phyloP scores from a whole-genome alignment of 2,329 filamentous ascomycete species.

The Hysterium pulicare region DNA sequence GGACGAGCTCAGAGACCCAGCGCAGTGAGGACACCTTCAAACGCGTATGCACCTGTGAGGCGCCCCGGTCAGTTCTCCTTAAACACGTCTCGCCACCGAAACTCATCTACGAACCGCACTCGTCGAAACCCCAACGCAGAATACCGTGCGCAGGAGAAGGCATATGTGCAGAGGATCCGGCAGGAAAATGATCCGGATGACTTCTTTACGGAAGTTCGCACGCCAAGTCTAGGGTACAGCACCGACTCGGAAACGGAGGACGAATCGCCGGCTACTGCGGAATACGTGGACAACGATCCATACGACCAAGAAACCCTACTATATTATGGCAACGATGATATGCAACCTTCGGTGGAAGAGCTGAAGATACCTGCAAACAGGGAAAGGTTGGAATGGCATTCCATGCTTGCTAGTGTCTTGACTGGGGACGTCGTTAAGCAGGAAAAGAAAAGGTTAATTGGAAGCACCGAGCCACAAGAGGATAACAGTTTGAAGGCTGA shows the following conservation, averaged over 20 bases:
- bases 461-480: conserved; percentile 70
- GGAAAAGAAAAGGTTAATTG: conserved; percentile 93
- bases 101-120: conserved; percentile 53
- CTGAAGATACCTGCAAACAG: conserved; percentile 82
- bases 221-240: conserved; percentile 63
- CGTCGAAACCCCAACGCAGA: conserved; percentile 66
- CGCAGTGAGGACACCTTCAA: conserved; percentile 47
- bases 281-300: conserved; percentile 74
- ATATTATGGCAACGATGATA: conserved; percentile 86
- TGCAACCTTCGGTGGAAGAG: conserved; percentile 86
- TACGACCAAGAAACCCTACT: conserved; percentile 91
- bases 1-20: conserved; percentile 34
- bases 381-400: conserved; percentile 94
- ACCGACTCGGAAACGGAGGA: conserved; percentile 84
- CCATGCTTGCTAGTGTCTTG: conserved; percentile 92
- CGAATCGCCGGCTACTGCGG: conserved; percentile 82
- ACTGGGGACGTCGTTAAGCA: conserved; percentile 96
- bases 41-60: conserved; percentile 49
- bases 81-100: conserved; percentile 49
- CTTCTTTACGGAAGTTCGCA: conserved; percentile 70
- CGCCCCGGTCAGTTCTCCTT: conserved; percentile 48
- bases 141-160: conserved; percentile 83
- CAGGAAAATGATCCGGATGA: conserved; percentile 68
- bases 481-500: conserved; percentile 65
- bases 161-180: conserved; percentile 87